Conservation (phyloP, 176 grass and related monocot genomes). For the Musa itinerans region DNA sequence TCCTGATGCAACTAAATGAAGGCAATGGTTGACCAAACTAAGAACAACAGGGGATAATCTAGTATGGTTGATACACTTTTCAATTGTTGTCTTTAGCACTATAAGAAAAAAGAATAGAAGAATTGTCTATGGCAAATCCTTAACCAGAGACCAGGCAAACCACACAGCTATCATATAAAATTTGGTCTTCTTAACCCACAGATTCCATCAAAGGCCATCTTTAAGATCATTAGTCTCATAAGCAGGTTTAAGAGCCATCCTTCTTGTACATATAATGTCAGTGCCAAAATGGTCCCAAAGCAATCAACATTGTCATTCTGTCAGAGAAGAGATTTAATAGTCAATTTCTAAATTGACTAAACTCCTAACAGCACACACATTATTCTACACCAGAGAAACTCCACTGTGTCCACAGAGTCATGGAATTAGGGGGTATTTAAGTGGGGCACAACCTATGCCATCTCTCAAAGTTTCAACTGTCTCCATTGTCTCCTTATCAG, state of each 20-base stretch:
- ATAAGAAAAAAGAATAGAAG: neutral
- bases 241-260: too few species aligned
- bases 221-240: neutral
- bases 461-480: neutral
- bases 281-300: neutral
- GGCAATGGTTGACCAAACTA: neutral
- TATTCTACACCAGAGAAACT: neutral
- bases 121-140: neutral
- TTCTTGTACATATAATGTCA: neutral
- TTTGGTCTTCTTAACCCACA: neutral
- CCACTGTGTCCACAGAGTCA: neutral
- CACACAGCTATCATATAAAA: neutral
- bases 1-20: neutral
- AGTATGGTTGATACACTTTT: neutral
- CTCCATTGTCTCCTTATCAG: slow-evolving; percentile 1
- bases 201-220: neutral
- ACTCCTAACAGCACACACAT: neutral
- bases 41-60: neutral
- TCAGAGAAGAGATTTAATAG: neutral
- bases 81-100: neutral
- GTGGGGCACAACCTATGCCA: neutral
- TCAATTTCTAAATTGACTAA: neutral
- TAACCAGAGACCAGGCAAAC: neutral
- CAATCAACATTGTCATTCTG: neutral
- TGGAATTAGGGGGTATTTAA: neutral